Conservation (phyloP, 495 filamentous ascomycete genomes). For the Penicillium samsonianum region DNA sequence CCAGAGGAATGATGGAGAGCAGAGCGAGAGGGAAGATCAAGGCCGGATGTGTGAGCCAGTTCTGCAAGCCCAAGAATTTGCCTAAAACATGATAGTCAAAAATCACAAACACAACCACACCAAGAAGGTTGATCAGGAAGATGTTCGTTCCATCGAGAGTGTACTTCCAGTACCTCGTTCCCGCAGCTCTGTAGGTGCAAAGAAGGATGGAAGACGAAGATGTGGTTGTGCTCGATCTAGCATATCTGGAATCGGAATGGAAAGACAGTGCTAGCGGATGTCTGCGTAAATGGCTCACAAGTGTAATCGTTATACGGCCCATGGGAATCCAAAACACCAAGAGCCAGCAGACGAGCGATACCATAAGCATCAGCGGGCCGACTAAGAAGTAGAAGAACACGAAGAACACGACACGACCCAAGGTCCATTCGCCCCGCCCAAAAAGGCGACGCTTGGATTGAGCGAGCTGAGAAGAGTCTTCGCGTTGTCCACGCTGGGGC, state of each 20-base stretch:
- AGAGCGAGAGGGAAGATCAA: conserved; percentile 84
- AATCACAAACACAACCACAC: conserved; percentile 86
- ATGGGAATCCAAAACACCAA: conserved; percentile 98
- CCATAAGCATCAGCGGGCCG: conserved; percentile 82
- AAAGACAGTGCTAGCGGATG: conserved; percentile 93
- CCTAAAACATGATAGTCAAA: conserved; percentile 84
- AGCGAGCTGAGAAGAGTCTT: conserved; percentile 50
- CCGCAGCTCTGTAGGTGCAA: conserved; percentile 95
- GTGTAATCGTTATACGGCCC: conserved; percentile 88
- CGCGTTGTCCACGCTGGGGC: conserved; percentile 49
- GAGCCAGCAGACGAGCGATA: conserved; percentile 89
- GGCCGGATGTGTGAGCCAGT: conserved; percentile 72
- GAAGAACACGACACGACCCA: conserved; percentile 94
- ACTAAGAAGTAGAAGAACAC: conserved; percentile 93
- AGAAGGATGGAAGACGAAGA: conserved; percentile 85
- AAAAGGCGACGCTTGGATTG: conserved; percentile 88
- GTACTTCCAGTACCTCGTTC: conserved; percentile 98
- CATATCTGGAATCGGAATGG: conserved; percentile 78
- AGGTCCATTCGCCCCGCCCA: conserved; percentile 92
- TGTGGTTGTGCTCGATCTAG: conserved; percentile 60
- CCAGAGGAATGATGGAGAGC: conserved; percentile 92
- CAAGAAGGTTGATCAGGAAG: conserved; percentile 95
- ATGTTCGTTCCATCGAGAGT: conserved; percentile 98
- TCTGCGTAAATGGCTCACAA: conserved; percentile 88
- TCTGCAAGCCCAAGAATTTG: conserved; percentile 64